A percentile compares a stretch with the other conserved stretches of the same genome.
Conservation (phyloP, 208 protist species). For the Leishmania tropica region DNA sequence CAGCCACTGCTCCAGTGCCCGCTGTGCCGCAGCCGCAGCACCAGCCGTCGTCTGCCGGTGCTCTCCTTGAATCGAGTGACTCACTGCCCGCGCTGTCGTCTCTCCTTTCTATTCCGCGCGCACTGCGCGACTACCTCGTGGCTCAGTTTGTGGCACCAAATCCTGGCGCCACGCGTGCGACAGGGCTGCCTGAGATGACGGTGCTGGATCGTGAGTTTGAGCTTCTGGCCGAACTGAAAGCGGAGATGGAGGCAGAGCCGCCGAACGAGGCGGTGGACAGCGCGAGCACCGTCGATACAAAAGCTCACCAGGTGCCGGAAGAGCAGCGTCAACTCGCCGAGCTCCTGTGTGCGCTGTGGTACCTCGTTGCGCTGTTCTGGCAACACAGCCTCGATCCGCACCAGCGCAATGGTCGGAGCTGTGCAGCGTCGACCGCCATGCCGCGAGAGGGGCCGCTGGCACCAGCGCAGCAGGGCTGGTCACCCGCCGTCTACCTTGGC, state of each 20-base stretch:
- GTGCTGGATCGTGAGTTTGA: conserved; percentile 20
- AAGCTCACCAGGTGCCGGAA: not conserved
- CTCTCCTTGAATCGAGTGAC: not conserved
- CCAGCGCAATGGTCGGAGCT: not conserved
- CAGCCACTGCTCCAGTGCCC: not conserved
- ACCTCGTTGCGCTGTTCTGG: conserved; percentile 45
- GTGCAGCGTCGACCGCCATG: not conserved
- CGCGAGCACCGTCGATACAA: not conserved
- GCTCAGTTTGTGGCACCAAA: conserved; percentile 7
- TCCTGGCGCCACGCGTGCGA: conserved; percentile 3
- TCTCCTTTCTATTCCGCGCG: not conserved
- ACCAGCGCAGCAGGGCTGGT: conserved; percentile 42
- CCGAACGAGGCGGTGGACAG: not conserved
- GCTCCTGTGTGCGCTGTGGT: conserved; percentile 49
- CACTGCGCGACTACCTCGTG: conserved; percentile 11
- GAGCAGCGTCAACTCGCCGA: conserved; percentile 19
- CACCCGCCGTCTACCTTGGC: conserved; percentile 56
- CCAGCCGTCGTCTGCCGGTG: not conserved
- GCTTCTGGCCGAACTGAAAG: conserved; percentile 11
- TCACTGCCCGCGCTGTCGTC: not conserved
- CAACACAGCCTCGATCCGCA: conserved; percentile 24
- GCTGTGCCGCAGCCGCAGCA: not conserved
- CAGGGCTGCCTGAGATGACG: conserved; percentile 29
- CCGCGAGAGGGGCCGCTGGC: conserved; percentile 1
- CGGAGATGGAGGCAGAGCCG: conserved; percentile 1